Evolutionary conservation across 768 basidiomycete genomes (phyloP), one percentile per base, ranked within the genome.

Genomic region (Mrakia hoshinonis): DNA sequence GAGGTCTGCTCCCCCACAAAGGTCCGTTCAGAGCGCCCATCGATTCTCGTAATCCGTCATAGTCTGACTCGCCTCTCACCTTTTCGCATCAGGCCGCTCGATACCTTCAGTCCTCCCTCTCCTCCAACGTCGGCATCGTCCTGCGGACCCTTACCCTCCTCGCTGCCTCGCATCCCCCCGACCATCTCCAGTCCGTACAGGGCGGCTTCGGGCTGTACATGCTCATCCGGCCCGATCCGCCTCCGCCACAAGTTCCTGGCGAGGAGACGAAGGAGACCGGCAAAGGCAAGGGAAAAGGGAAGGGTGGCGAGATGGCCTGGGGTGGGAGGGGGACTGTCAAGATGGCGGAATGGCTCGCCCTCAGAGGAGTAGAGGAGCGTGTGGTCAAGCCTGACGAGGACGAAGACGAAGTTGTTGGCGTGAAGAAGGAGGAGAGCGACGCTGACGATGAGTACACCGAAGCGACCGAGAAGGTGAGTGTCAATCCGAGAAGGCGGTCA

Each of bases 71-170:
- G 12, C 34, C 20, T 22, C 0, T 34, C 11, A 12, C 11, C 29
- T 58, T 4, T 34, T 38, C 34, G 31, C 31, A n/a, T 4, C 26
- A 61, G 58, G 67, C 67, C 26, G 67, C 54, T 5, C n/a, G 38
- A 12, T 68, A 68, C 43, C 38, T 68, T 7, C 52, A 43, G 52
- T 68, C 67, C 15, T 60, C 54, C 43, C 26, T 68, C 52, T 13
- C 54, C 18, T 24, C 24, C 7, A 11, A 39, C n/a, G 31, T 60
- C 10, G 52, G 54, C 10, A 20, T 7, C 43, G 18, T 68, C 26
- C 67, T 68, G 6, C 38, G 67, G 0, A 43, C 67, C 24, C 43
- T 68, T 29, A 58, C 67, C 39, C 38, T 68, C 52, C 52, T 68
- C 38, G 67, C 67, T 3, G 54, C 46, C 15, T 46, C 38, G 29